Base-by-base conservation (phyloP, 768 basidiomycete species). In the Russula sp. region DNA sequence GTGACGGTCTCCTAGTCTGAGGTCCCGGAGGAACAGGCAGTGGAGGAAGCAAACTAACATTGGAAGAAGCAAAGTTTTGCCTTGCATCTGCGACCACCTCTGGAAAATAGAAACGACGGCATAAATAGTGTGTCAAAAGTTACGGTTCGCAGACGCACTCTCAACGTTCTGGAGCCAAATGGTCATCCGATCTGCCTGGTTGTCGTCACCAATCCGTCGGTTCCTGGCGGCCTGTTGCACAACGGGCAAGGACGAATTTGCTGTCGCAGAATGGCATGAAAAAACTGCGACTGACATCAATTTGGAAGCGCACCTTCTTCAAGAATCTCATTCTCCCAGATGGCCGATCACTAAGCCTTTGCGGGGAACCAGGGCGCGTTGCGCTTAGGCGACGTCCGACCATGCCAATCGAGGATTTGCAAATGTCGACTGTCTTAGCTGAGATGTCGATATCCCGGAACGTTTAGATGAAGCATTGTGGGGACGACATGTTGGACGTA, bases 131-230 rank as follows among this genome's bases (percentile, higher is more conserved):
- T 49, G 16, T 26, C 30, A n/a, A 57, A 4, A 4, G 9, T 22
- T 54, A 53, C 26, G 48, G 9, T 5, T 9, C 5, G 6, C 11
- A 30, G 10, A 83, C 90, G 72, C 73, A 92, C 91, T 87, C 75
- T 93, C 90, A 18, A 92, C 88, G 63, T 85, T 90, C 68, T 83
- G 83, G 75, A 91, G 88, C 92, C 92, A 93, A 58, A 88, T 76
- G 1, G 84, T 81, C 87, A 93, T 86, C 57, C 90, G 79, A 68
- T 93, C 89, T 3, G 77, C 66, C 55, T 78, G 75, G 42, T 79
- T 80, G 66, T 87, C 87, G 30, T 79, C 81, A 32, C 79, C 83
- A 22, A 83, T 69, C 46, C 77, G 80, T 64, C 84, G 83, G 68
- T 77, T 83, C 49, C 79, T 81, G 36, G 77, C 78, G 0, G 83